Conservation (phyloP, 345 rosid species). For the Rhodamnia rubescens region DNA sequence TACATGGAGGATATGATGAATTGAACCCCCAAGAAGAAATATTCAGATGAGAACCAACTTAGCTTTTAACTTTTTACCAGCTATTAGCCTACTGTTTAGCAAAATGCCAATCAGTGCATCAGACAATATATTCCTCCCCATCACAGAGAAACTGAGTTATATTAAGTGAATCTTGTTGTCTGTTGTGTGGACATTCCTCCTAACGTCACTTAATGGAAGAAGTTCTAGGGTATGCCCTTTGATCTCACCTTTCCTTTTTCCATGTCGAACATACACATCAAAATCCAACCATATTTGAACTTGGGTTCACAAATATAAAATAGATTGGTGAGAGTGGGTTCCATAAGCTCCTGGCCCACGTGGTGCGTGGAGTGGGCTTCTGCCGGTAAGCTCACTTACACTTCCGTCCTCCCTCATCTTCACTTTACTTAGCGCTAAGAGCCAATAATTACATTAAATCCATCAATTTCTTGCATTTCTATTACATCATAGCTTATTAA, state of each 20-base stretch:
- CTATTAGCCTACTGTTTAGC: background rate
- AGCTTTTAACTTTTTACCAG: too few relatives aligned
- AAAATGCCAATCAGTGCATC: background rate
- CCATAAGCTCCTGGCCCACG: background rate
- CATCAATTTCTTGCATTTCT: background rate
- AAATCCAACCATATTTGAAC: background rate
- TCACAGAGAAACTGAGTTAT: background rate
- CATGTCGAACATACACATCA: background rate
- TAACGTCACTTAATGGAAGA: background rate
- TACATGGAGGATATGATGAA: background rate
- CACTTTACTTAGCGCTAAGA: background rate
- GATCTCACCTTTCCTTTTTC: background rate
- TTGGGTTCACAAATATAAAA: background rate
- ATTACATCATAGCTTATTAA: background rate
- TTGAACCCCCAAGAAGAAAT: background rate
- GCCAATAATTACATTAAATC: background rate
- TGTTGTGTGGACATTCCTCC: background rate
- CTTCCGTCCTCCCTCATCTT: background rate
- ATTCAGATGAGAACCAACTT: background rate
- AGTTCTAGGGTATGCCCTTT: background rate
- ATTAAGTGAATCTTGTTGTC: background rate
- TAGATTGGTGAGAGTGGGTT: background rate
- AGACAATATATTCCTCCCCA: background rate
- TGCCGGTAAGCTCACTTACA: background rate
- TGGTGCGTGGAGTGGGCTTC: background rate